These are phyloP conservation scores for Carex cristatella DNA, from an alignment of 176 grass and related monocot species.

Conservation along the genomic window DNA sequence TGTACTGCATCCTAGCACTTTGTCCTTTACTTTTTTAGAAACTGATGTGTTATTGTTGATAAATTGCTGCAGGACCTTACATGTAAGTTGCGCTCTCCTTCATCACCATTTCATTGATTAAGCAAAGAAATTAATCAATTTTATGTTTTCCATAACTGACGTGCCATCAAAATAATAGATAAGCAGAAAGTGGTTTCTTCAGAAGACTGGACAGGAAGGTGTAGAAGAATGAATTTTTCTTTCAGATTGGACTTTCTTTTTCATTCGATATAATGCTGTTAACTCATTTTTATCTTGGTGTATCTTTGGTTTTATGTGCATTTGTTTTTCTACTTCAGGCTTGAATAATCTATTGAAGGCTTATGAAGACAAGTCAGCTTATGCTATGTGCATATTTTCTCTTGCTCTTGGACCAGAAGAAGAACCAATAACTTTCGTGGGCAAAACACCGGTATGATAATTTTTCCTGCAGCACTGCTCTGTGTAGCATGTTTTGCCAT, in stretches of 20 bases:
- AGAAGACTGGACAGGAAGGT: slow-evolving; percentile 95
- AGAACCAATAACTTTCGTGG: slow-evolving; percentile 75
- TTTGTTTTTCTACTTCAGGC: slow-evolving; percentile 37
- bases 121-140: slow-evolving; percentile 20
- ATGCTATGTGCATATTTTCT: slow-evolving; percentile 95
- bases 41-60: neutral
- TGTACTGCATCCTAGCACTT: neutral
- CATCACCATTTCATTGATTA: neutral
- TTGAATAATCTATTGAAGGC: slow-evolving; percentile 87
- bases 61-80: slow-evolving; percentile 66
- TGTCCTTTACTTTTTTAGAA: neutral
- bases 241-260: neutral
- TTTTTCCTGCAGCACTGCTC: neutral
- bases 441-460: slow-evolving; percentile 68
- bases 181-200: slow-evolving; percentile 89
- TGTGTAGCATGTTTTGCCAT: neutral
- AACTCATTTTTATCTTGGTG: neutral
- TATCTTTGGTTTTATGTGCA: slow-evolving; percentile 8
- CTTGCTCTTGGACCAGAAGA: slow-evolving; percentile 76
- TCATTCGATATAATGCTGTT: neutral
- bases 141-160: slow-evolving; percentile 23
- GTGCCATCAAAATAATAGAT: slow-evolving; percentile 30
- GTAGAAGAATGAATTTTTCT: slow-evolving; percentile 14
- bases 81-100: slow-evolving; percentile 58
- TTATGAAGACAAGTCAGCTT: slow-evolving; percentile 97